Evolutionary conservation across 768 basidiomycete species (phyloP).

Genomic region (Boletellus ananiceps): DNA sequence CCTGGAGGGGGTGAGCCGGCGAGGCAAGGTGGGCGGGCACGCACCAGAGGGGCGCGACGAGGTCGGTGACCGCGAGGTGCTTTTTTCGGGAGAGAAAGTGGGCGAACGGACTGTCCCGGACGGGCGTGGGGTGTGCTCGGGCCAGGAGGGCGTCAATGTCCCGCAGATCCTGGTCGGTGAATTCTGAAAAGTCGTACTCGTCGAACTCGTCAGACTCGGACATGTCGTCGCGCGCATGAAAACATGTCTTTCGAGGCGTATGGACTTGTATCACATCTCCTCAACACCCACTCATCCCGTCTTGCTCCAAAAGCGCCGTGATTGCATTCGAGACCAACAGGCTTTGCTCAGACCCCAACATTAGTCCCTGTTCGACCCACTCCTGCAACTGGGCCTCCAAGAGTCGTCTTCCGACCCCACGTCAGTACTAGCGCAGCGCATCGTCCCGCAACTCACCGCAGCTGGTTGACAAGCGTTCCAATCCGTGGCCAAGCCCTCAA

Average conservation of each 20-base stretch:
- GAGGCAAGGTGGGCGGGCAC: slow-evolving; percentile 7
- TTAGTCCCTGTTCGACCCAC: slow-evolving; percentile 59
- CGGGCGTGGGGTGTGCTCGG: slow-evolving; percentile 24
- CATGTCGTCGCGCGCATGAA: slow-evolving; percentile 1
- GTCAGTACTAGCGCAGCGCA: not conserved
- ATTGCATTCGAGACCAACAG: slow-evolving; percentile 51
- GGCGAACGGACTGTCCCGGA: slow-evolving; percentile 38
- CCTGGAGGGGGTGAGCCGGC: slow-evolving; percentile 37
- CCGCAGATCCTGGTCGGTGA: slow-evolving; percentile 54
- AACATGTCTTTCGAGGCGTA: too few relatives aligned
- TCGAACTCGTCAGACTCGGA: slow-evolving; percentile 39
- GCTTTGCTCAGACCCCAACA: slow-evolving; percentile 43
- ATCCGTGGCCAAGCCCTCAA: slow-evolving; percentile 86
- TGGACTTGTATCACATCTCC: slow-evolving; percentile 3
- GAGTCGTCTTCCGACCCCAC: slow-evolving; percentile 45
- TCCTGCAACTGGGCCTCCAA: slow-evolving; percentile 63
- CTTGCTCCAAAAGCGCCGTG: slow-evolving; percentile 34
- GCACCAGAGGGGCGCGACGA: slow-evolving; percentile 59
- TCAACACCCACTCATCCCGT: slow-evolving; percentile 26
- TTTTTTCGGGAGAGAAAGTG: slow-evolving; percentile 41
- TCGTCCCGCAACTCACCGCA: slow-evolving; percentile 47
- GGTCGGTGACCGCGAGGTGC: slow-evolving; percentile 56
- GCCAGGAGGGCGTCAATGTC: slow-evolving; percentile 27
- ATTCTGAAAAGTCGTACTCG: slow-evolving; percentile 48
- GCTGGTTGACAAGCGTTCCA: slow-evolving; percentile 82